Evolutionary conservation across 139 green algal genomes (phyloP).

Genomic region (Picochlorum sp.): DNA sequence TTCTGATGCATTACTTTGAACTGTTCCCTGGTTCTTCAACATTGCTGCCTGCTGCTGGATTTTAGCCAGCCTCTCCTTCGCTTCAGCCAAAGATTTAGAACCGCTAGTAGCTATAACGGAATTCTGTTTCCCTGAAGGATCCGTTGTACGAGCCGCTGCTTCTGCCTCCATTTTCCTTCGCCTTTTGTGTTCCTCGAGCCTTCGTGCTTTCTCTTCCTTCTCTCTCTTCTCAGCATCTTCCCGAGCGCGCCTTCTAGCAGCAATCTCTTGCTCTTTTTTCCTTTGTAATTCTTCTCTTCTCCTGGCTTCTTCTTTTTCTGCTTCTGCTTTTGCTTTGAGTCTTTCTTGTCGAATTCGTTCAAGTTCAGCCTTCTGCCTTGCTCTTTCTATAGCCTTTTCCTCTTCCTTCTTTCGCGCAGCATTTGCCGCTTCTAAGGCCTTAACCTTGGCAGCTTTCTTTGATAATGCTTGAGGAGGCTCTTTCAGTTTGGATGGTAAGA

Average conservation of each 20-base stretch:
- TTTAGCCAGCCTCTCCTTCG: conserved; percentile 17
- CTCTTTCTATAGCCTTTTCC: conserved; percentile 17
- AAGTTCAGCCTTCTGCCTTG: conserved; percentile 33
- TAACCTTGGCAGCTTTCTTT: conserved; percentile 47
- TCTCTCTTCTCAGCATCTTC: conserved; percentile 30
- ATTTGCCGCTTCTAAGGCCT: conserved; percentile 52
- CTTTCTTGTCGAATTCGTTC: conserved; percentile 21
- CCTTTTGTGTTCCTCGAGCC: conserved; percentile 16
- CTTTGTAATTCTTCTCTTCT: conserved; percentile 12
- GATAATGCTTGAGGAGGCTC: conserved; percentile 25
- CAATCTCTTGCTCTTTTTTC: conserved; percentile 32
- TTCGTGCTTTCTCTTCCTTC: conserved; percentile 19
- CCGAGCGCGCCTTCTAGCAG: conserved; percentile 10
- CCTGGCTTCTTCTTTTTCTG: conserved; percentile 29
- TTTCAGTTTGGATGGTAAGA: conserved; percentile 37
- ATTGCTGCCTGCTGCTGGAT: conserved; percentile 12
- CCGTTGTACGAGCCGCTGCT: conserved; percentile 3
- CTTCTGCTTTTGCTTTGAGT: conserved; percentile 36
- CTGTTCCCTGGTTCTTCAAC: background rate
- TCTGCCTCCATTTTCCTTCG: conserved; percentile 26
- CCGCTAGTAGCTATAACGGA: background rate
- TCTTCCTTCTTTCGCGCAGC: conserved; percentile 43
- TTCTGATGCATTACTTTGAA: background rate
- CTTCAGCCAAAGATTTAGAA: conserved; percentile 9
- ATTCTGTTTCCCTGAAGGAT: background rate